phyloP scores from a whole-genome alignment of 768 basidiomycete genomes.

The Russula dissimulans region DNA sequence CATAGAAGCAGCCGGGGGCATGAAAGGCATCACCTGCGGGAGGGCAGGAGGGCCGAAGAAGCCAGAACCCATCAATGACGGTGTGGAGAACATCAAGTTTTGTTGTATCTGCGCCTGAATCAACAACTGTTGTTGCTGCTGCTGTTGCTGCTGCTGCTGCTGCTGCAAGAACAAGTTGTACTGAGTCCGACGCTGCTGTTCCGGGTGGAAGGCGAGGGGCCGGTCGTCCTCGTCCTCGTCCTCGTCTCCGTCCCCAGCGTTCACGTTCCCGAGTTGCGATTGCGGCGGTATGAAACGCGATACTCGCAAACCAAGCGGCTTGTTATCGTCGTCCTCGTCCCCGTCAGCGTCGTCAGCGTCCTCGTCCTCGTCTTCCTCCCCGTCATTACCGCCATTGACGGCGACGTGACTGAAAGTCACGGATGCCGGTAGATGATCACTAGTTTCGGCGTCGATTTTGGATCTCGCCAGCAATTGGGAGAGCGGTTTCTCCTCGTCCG shows the following conservation, averaged over 20 bases:
- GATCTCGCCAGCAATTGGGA: constrained; percentile 45
- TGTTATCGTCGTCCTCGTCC: constrained; percentile 57
- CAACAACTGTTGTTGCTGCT: constrained; percentile 53
- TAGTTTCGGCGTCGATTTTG: constrained; percentile 33
- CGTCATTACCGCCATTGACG: background rate
- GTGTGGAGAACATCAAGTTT: constrained; percentile 60
- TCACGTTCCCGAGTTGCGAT: constrained; percentile 5
- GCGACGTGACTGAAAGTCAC: background rate
- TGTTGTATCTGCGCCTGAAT: constrained; percentile 49
- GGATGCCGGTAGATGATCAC: constrained; percentile 18
- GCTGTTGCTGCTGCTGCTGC: constrained; percentile 52
- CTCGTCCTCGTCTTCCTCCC: constrained; percentile 42
- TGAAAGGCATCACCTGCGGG: constrained; percentile 34
- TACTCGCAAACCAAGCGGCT: constrained; percentile 61
- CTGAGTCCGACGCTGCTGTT: constrained; percentile 68
- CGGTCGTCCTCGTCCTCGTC: constrained; percentile 50
- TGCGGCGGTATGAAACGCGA: constrained; percentile 34
- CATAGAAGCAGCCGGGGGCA: constrained; percentile 33
- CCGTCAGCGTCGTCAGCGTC: constrained; percentile 33
- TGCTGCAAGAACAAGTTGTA: constrained; percentile 33
- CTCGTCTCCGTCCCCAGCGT: constrained; percentile 16
- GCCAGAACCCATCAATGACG: constrained; percentile 60
- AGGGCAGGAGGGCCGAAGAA: constrained; percentile 51
- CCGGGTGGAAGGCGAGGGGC: constrained; percentile 65
- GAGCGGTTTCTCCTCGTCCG: constrained; percentile 68